Percentiles rank a stretch among this genome's conserved stretches.
Conservation (phyloP, 352 stramenopile species). For the Phytophthora europaea region DNA sequence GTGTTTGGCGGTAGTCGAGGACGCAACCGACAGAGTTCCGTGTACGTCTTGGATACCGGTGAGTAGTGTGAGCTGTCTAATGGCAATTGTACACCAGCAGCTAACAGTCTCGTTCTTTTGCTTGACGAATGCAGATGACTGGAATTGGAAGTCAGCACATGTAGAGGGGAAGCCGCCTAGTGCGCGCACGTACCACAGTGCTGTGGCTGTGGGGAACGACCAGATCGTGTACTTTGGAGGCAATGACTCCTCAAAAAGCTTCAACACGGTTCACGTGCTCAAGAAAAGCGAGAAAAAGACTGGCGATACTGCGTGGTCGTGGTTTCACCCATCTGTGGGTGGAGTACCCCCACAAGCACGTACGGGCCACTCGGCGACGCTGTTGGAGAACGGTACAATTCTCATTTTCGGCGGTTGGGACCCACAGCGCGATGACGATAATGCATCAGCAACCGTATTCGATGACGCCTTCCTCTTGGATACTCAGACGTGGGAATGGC, state of each 20-base stretch:
- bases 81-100: background rate
- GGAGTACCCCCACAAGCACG: conserved; percentile 79
- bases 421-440: conserved; percentile 72
- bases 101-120: background rate
- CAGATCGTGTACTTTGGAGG: conserved; percentile 94
- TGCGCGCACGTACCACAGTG: conserved; percentile 93
- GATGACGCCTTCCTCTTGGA: conserved; percentile 92
- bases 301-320: conserved; percentile 70
- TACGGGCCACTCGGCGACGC: conserved; percentile 92
- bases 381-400: conserved; percentile 89
- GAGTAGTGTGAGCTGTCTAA: conserved; percentile 11
- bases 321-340: conserved; percentile 87
- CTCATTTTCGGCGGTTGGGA: conserved; percentile 96
- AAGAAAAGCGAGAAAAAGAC: conserved; percentile 54
- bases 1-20: conserved; percentile 84
- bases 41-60: conserved; percentile 83
- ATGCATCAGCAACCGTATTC: conserved; percentile 77
- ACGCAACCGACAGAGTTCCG: conserved; percentile 76
- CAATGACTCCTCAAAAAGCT: conserved; percentile 93
- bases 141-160: conserved; percentile 92
- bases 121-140: conserved; percentile 62
- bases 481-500: conserved; percentile 93
- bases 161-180: conserved; percentile 89
- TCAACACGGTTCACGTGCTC: conserved; percentile 94
- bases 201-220: conserved; percentile 64